Evolutionary conservation across 192 early-diverging fungal species (phyloP).

Genomic region (Gryganskiella cystojenkinii): DNA sequence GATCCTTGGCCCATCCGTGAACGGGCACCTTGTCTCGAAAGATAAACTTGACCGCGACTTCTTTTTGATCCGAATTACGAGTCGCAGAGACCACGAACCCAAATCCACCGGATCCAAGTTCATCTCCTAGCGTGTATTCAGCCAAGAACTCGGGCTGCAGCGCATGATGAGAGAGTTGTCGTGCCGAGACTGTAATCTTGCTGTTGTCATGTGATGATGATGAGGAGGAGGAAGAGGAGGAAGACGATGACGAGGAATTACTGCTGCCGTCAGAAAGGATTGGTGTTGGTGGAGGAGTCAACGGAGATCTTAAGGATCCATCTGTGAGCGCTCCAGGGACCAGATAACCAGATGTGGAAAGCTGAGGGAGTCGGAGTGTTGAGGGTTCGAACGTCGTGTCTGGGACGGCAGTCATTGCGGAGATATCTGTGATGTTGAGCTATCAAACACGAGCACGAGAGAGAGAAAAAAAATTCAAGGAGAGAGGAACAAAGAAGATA

Average conservation of each 20-base stretch:
- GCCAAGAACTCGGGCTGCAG: conserved; percentile 59
- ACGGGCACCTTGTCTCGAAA: conserved; percentile 65
- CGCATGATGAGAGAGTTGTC: conserved; percentile 51
- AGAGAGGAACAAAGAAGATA: not conserved
- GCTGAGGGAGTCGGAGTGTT: conserved; percentile 27
- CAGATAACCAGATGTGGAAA: conserved; percentile 18
- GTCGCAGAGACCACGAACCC: conserved; percentile 78
- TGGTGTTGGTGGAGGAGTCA: conserved; percentile 50
- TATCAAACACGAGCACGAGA: too few relatives aligned
- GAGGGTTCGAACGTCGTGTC: conserved; percentile 30
- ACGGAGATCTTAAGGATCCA: conserved; percentile 19
- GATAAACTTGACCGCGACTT: conserved; percentile 78
- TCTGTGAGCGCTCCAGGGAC: conserved; percentile 23
- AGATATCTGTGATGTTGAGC: not conserved
- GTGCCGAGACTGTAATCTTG: conserved; percentile 54
- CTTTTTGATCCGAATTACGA: conserved; percentile 58
- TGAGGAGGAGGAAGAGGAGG: too few relatives aligned
- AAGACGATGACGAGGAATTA: too few relatives aligned
- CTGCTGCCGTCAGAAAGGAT: conserved; percentile 24
- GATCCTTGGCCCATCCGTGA: conserved; percentile 63
- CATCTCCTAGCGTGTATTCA: conserved; percentile 62
- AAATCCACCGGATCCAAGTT: conserved; percentile 81
- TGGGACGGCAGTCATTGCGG: conserved; percentile 34
- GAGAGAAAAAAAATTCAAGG: not conserved
- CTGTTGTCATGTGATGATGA: conserved; percentile 1